Evolutionary conservation across 2,329 filamentous ascomycete genomes (phyloP).

Genomic region (Incumbomyces delicatus): DNA sequence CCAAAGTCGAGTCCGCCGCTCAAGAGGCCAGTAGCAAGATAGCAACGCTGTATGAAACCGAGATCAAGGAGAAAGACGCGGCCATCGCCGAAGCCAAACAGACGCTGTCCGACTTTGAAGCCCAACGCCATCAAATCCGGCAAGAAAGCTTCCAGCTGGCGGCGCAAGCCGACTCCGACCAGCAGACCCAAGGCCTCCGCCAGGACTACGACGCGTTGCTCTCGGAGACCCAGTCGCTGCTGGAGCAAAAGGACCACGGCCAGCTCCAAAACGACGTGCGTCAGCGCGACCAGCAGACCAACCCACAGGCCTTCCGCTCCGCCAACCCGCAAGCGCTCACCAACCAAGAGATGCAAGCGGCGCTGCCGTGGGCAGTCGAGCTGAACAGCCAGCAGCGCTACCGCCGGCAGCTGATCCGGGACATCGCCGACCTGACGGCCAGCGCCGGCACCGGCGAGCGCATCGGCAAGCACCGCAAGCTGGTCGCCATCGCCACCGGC

Average conservation of each 20-base stretch:
- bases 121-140: slow-evolving; percentile 34
- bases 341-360: slow-evolving; percentile 26
- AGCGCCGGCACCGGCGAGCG: slow-evolving; percentile 38
- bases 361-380: slow-evolving; percentile 28
- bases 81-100: slow-evolving; percentile 60
- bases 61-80: slow-evolving; percentile 29
- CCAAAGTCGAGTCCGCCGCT: slow-evolving; percentile 59
- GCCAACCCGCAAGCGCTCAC: slow-evolving; percentile 17
- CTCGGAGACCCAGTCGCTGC: slow-evolving; percentile 31
- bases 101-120: slow-evolving; percentile 34
- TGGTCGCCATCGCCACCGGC: slow-evolving; percentile 38
- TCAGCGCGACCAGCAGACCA: slow-evolving; percentile 20
- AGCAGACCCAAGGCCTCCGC: slow-evolving; percentile 28
- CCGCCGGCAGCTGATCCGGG: slow-evolving; percentile 16
- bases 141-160: slow-evolving; percentile 29
- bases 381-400: slow-evolving; percentile 33
- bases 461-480: slow-evolving; percentile 37
- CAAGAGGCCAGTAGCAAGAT: slow-evolving; percentile 64
- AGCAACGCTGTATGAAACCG: slow-evolving; percentile 36
- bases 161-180: slow-evolving; percentile 19
- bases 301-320: slow-evolving; percentile 22
- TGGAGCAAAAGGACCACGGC: slow-evolving; percentile 34
- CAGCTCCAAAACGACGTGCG: slow-evolving; percentile 25
- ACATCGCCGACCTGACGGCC: slow-evolving; percentile 19
- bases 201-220: slow-evolving; percentile 30